Evolutionary conservation across 2,329 filamentous ascomycete genomes (phyloP).

Genomic region (Hymenoscyphus occultus): DNA sequence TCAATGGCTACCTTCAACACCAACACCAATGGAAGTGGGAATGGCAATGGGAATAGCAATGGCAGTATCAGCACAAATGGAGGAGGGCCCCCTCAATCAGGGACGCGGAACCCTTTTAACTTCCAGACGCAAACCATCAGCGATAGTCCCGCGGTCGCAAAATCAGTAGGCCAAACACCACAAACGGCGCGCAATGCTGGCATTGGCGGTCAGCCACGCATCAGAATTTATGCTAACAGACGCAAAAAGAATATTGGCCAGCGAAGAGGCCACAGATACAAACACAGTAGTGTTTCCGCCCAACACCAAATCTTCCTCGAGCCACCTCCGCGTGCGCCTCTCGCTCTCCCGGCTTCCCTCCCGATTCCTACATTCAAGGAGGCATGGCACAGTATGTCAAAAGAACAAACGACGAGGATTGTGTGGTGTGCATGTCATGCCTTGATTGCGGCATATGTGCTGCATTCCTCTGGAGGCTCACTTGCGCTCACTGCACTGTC

Average conservation of each 20-base stretch:
- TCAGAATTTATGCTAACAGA: constrained; percentile 26
- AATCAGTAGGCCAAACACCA: constrained; percentile 55
- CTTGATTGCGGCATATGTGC: constrained; percentile 75
- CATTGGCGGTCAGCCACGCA: constrained; percentile 7
- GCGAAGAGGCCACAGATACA: constrained; percentile 93
- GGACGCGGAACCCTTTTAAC: constrained; percentile 74
- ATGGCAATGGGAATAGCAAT: constrained; percentile 16
- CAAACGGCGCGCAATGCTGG: constrained; percentile 1
- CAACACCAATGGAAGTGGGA: constrained; percentile 18
- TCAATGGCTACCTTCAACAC: constrained; percentile 3
- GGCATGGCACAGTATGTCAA: constrained; percentile 85
- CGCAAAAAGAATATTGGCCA: constrained; percentile 74
- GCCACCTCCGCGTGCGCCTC: constrained; percentile 77
- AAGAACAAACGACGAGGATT: constrained; percentile 76
- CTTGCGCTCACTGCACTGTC: constrained; percentile 89
- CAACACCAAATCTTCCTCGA: constrained; percentile 95
- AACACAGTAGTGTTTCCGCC: constrained; percentile 86
- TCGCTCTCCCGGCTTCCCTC: constrained; percentile 85
- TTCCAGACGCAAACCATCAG: constrained; percentile 82
- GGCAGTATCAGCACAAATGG: constrained; percentile 1
- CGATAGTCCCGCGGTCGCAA: constrained; percentile 61
- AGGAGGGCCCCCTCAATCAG: constrained; percentile 27
- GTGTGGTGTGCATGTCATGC: constrained; percentile 91
- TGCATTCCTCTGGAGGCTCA: constrained; percentile 81
- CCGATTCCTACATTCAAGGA: constrained; percentile 88